Conservation (phyloP, 768 basidiomycete species). For the Russula lepida region DNA sequence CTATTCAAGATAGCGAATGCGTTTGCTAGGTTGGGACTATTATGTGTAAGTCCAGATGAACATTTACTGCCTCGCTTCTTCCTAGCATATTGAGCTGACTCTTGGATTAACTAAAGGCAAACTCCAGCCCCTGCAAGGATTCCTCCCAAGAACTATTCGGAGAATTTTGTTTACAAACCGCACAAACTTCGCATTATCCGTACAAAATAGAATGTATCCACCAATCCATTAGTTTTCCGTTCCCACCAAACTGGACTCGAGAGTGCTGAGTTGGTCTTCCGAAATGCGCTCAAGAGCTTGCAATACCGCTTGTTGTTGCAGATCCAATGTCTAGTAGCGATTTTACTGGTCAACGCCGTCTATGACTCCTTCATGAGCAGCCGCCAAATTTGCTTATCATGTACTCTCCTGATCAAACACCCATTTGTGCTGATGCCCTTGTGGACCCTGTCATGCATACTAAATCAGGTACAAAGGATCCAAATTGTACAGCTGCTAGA, state of each 20-base stretch:
- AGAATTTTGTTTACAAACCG: conserved; percentile 84
- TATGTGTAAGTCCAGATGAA: conserved; percentile 56
- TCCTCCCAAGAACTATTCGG: conserved; percentile 81
- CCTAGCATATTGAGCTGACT: not conserved
- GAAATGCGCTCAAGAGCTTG: too few species aligned
- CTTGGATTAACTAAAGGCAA: conserved; percentile 37
- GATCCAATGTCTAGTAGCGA: not conserved
- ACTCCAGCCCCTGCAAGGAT: conserved; percentile 52
- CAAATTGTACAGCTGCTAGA: not conserved
- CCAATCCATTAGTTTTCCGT: not conserved
- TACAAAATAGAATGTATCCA: conserved; percentile 66
- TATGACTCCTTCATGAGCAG: not conserved
- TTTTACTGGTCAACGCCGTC: not conserved
- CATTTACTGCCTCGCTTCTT: not conserved
- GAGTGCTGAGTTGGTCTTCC: not conserved
- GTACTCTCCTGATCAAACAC: not conserved
- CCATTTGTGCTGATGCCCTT: not conserved
- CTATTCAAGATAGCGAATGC: conserved; percentile 9
- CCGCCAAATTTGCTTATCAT: not conserved
- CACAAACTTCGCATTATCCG: conserved; percentile 72
- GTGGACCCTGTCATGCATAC: too few species aligned
- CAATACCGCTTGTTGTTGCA: not conserved
- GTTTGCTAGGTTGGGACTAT: conserved; percentile 79
- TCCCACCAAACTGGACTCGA: not conserved
- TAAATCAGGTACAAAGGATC: not conserved